These are phyloP conservation scores for Vaccinium darrowii DNA, from an alignment of 148 eudicot genomes.

Conservation along the genomic window DNA sequence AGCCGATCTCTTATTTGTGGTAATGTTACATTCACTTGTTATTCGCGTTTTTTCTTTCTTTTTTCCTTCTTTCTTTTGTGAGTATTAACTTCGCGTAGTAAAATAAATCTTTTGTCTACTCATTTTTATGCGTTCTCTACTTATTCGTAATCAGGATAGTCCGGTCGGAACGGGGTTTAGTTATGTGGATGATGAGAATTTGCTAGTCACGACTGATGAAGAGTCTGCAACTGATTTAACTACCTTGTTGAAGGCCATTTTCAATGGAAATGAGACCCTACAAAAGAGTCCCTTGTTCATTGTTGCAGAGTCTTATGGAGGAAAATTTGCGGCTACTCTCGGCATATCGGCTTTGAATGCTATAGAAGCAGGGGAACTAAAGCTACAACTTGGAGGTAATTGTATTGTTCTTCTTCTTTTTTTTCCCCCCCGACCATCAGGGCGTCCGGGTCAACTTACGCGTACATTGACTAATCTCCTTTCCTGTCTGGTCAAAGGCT, in stretches of 20 bases:
- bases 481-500: no score
- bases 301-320: slow-evolving; percentile 20
- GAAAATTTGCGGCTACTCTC: slow-evolving; percentile 15
- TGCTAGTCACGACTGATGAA: slow-evolving; percentile 9
- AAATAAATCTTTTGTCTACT: background rate
- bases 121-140: background rate
- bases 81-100: background rate
- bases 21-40: background rate
- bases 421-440: no score
- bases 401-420: background rate
- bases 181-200: slow-evolving; percentile 20
- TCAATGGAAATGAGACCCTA: slow-evolving; percentile 11
- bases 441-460: no score
- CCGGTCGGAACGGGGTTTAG: slow-evolving; percentile 19
- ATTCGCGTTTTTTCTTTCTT: no score
- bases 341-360: slow-evolving; percentile 9
- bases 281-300: slow-evolving; percentile 18
- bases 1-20: slow-evolving; percentile 27
- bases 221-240: slow-evolving; percentile 19
- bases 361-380: slow-evolving; percentile 16
- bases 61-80: background rate
- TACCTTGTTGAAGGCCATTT: slow-evolving; percentile 15
- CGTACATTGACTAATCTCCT: no score
- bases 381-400: slow-evolving; percentile 18
- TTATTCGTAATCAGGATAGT: slow-evolving; percentile 1